Evolutionary conservation across 2,329 filamentous ascomycete genomes (phyloP), one percentile per base, ranked within the genome.

Genomic region (Cadophora luteo-olivacea): DNA sequence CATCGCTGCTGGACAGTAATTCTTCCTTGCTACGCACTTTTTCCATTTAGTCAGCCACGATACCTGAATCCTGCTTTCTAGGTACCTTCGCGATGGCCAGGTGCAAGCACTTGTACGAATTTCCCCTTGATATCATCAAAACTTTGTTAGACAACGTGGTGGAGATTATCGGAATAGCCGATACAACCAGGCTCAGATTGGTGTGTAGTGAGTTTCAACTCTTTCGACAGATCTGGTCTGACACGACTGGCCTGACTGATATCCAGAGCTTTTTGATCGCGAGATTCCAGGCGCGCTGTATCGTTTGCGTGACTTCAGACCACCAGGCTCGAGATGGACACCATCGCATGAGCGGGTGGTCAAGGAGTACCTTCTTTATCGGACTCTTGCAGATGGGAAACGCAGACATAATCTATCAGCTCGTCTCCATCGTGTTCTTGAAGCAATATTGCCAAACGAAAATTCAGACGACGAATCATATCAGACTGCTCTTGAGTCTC

Each of bases 371-470:
- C 5, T 55, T 33, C 52, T 57, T 29, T 36, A 36, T 29, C 54
- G 29, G 24, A 57, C 54, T 22, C 29, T 57, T 19, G 54, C 54
- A 19, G 54, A 57, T 36, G 54, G 54, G 54, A 57, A 36, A 36
- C 16, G 54, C 0, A 12, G 36, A 6, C 29, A 19, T 22, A 57
- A 36, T 12, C 32, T 57, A 11, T 57, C 54, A 36, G 32, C 54
- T 36, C 54, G 54, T 3, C 54, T 57, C 19, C 54, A 57, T 14
- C 54, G 32, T 8, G 36, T 57, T 19, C 29, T 57, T 22, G 54
- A 57, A 57, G n/a, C 8, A 16, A 8, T 57, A 9, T 29, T 57
- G 5, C 54, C 32, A 9, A 16, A 22, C 3, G 29, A n/a, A 19
- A 33, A 19, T n/a, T 11, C 8, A 4, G 4, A 33, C 14, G 16